These are phyloP conservation scores for Cladobotryum mycophilum DNA, from an alignment of 2,329 filamentous ascomycete species.

Conservation along the genomic window DNA sequence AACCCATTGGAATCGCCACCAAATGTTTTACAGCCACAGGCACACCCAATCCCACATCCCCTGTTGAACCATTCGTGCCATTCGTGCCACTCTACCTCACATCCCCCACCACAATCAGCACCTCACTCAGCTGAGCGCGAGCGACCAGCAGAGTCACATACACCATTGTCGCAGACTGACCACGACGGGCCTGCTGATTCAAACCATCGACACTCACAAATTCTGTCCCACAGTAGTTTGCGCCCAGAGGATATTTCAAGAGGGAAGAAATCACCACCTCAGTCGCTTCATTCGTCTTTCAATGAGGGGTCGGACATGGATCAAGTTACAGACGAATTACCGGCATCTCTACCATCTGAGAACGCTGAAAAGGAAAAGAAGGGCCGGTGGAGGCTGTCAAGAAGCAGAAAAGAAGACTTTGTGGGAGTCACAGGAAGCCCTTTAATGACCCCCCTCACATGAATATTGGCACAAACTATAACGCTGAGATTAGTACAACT, in stretches of 20 bases:
- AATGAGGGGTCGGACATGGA: slow-evolving; percentile 82
- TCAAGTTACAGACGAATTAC: slow-evolving; percentile 54
- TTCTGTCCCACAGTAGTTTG: slow-evolving; percentile 33
- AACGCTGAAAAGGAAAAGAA: slow-evolving; percentile 58
- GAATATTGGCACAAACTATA: slow-evolving; percentile 53
- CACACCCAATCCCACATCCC: slow-evolving; percentile 3
- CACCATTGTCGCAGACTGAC: slow-evolving; percentile 17
- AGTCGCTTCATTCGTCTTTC: slow-evolving; percentile 68
- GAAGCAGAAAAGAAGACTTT: slow-evolving; percentile 52
- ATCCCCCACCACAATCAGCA: slow-evolving; percentile 10
- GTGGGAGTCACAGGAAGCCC: slow-evolving; percentile 33
- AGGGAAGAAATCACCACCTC: slow-evolving; percentile 65
- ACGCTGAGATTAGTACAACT: slow-evolving; percentile 60
- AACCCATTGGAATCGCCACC: slow-evolving; percentile 39
- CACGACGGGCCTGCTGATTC: slow-evolving; percentile 36
- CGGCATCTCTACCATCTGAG: slow-evolving; percentile 24
- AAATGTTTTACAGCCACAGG: slow-evolving; percentile 1
- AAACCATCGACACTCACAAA: slow-evolving; percentile 42
- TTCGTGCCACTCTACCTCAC: neutral
- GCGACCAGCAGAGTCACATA: slow-evolving; percentile 14
- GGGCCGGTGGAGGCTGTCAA: slow-evolving; percentile 66
- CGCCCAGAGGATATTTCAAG: slow-evolving; percentile 48
- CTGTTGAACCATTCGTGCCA: neutral
- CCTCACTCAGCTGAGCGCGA: slow-evolving; percentile 5
- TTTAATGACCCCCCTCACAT: slow-evolving; percentile 38